Base-by-base conservation (phyloP, 2,329 filamentous ascomycete genomes). In the Hymenoscyphus scutula region DNA sequence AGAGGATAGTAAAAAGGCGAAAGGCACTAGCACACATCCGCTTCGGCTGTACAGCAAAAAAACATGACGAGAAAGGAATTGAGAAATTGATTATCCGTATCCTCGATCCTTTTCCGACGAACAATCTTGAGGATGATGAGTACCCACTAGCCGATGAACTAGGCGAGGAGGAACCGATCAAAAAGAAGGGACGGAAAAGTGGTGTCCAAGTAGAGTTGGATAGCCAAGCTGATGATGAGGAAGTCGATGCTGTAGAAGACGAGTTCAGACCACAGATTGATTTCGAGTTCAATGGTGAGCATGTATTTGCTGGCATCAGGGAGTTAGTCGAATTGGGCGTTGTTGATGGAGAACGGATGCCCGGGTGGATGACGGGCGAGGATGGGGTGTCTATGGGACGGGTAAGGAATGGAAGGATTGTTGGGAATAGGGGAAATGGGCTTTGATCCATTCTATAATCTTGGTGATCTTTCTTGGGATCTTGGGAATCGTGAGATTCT, bases 311-410 rank as follows among this genome's bases (percentile, higher is more conserved):
- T 0, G 92, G 92, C 0, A 81, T 96, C 27, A 83, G 91, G 56
- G 86, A 89, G 71, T 80, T 96, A 34, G 89, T 94, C 0, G 91
- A 96, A 74, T 78, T 84, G 17, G 91, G 91, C 0, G 81, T 90
- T 58, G 79, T 96, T 29, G 86, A 96, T 72, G 89, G 91, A 1
- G 83, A 87, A 70, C 84, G 80, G 60, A 93, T 96, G 89, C 92
- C 92, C 0, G 89, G 89, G 0, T 96, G 92, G 91, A 89, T 96
- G 88, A 95, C 91, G 0, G 92, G 92, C 1, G 92, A 96, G 71
- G 89, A 92, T 53, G 89, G 88, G 0, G 86, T 95, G 5, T 95
- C 90, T 59, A 81, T 87, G 41, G 89, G 90, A 0, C 82, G 85
- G 30, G 85, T 96, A 3, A 82, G 81, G 66, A 76, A 85, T 63